Evolutionary conservation across 164 flowering plant species (phyloP).

Genomic region (Chloranthus sessilifolius): DNA sequence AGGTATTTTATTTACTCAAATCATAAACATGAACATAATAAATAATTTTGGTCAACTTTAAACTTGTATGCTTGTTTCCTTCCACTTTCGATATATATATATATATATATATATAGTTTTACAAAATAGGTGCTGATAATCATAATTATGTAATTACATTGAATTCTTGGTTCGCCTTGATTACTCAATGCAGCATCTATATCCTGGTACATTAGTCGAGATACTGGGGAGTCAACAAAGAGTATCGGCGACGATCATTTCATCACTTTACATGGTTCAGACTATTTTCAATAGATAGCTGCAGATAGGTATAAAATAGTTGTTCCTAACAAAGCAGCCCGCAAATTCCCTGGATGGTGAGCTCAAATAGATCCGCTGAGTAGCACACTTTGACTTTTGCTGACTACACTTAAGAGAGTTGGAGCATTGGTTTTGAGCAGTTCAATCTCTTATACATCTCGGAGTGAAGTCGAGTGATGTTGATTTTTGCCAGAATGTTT

Average conservation of each 20-base stretch:
- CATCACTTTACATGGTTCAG: constrained; percentile 35
- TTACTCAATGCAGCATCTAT: constrained; percentile 40
- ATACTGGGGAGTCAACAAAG: constrained; percentile 41
- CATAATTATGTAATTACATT: background rate
- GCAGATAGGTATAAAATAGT: no score
- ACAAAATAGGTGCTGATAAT: background rate
- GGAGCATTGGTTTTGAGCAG: background rate
- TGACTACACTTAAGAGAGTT: background rate
- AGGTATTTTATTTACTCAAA: no score
- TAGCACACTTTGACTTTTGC: background rate
- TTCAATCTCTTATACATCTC: background rate
- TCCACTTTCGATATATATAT: background rate
- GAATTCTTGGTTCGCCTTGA: background rate
- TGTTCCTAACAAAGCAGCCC: no score
- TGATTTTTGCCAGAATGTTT: background rate
- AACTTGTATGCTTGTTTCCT: background rate
- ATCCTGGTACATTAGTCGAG: constrained; percentile 42
- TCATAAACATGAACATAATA: background rate
- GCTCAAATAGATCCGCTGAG: background rate
- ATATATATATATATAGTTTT: background rate
- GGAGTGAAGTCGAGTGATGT: background rate
- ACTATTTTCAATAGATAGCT: constrained; percentile 27
- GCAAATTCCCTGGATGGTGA: background rate
- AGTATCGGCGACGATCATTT: constrained; percentile 48
- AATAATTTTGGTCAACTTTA: background rate